phyloP scores from a whole-genome alignment of 2,329 filamentous ascomycete species.

The Trichoderma atrobrunneum region DNA sequence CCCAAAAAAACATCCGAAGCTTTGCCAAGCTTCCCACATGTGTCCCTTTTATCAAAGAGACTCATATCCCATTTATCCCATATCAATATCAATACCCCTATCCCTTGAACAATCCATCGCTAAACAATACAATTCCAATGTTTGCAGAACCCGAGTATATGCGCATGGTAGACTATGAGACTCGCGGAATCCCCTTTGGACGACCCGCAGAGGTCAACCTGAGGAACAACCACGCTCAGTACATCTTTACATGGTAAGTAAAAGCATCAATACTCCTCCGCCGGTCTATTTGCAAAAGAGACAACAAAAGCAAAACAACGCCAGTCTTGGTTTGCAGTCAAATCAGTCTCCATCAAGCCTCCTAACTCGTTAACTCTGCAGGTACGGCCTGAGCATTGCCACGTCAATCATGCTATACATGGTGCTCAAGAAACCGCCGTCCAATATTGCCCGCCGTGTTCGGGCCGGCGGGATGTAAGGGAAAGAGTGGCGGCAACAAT shows the following conservation, averaged over 20 bases:
- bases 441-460: constrained; percentile 69
- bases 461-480: constrained; percentile 71
- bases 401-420: constrained; percentile 97
- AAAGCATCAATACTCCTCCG: not conserved
- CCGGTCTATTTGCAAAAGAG: not conserved
- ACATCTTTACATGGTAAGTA: constrained; percentile 95
- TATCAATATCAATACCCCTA: not conserved
- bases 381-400: constrained; percentile 81
- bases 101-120: not conserved
- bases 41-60: not conserved
- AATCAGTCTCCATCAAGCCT: not conserved
- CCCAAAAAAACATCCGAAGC: not conserved
- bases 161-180: constrained; percentile 69
- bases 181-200: constrained; percentile 84
- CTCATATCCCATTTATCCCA: not conserved
- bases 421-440: constrained; percentile 83
- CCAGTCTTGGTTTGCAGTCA: not conserved
- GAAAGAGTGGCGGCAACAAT: too few relatives aligned
- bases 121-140: constrained; percentile 15
- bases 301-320: not conserved
- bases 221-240: constrained; percentile 95
- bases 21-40: not conserved
- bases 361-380: constrained; percentile 35
- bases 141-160: constrained; percentile 72
- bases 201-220: constrained; percentile 86